A percentile compares a stretch with the other conserved stretches of the same genome.
These are phyloP conservation scores for Rhodotorula glutinis DNA, from an alignment of 1,284 basidiomycete species.

Conservation along the genomic window DNA sequence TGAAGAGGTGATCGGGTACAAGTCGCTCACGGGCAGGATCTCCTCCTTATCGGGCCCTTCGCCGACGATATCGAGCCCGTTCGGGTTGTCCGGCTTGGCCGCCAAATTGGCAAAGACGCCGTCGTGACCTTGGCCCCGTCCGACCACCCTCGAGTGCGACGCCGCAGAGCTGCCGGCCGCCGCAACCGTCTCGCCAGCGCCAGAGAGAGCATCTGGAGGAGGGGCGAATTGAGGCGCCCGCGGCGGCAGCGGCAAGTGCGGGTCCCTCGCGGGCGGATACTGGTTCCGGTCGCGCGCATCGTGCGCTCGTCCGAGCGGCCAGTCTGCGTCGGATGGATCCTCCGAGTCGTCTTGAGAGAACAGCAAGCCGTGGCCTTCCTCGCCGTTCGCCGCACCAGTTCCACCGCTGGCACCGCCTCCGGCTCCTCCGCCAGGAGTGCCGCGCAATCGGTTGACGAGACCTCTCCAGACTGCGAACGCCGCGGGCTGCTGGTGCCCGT, in stretches of 20 bases:
- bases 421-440: background rate
- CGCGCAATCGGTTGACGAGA: conserved; percentile 14
- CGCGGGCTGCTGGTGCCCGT: background rate
- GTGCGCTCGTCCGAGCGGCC: background rate
- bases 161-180: background rate
- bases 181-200: background rate
- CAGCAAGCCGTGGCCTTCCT: conserved; percentile 26
- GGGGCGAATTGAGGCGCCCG: conserved; percentile 29
- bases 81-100: conserved; percentile 69
- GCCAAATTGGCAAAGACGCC: conserved; percentile 95
- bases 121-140: conserved; percentile 80
- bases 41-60: conserved; percentile 71
- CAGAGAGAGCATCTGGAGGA: background rate
- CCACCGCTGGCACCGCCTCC: background rate
- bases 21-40: conserved; percentile 72
- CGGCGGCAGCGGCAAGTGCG: conserved; percentile 33
- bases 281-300: background rate
- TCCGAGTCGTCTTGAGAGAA: conserved; percentile 35
- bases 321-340: conserved; percentile 17
- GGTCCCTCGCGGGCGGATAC: conserved; percentile 27
- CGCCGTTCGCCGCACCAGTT: background rate
- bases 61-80: conserved; percentile 54
- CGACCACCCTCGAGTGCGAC: conserved; percentile 46
- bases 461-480: background rate
- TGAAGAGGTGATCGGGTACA: background rate